Percentiles rank a stretch among this genome's conserved stretches.
Evolutionary conservation across 306 rosid genomes (phyloP).

Genomic region (Prunus mira): DNA sequence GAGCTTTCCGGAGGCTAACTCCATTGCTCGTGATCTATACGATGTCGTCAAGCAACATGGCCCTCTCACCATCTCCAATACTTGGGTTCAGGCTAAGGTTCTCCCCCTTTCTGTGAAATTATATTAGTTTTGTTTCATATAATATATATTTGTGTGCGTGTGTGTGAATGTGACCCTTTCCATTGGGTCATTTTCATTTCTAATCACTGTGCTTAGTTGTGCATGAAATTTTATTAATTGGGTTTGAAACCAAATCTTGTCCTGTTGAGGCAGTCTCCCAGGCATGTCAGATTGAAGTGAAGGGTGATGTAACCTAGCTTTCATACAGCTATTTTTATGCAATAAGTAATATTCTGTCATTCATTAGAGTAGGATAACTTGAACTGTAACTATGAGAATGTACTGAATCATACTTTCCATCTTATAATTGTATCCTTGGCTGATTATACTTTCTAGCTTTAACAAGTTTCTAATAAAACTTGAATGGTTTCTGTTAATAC

Average conservation of each 20-base stretch:
- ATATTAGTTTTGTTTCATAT: background rate
- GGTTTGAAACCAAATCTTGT: background rate
- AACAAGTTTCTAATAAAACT: background rate
- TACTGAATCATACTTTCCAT: background rate
- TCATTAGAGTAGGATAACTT: background rate
- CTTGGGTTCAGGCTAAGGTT: slow-evolving; percentile 52
- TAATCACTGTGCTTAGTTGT: background rate
- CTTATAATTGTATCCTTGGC: background rate
- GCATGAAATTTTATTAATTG: background rate
- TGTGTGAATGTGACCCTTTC: background rate
- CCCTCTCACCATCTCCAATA: slow-evolving; percentile 42
- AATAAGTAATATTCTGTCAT: background rate
- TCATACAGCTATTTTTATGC: background rate
- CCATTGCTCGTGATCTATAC: slow-evolving; percentile 43
- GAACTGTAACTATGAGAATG: background rate
- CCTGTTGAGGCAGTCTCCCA: no score
- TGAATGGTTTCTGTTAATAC: background rate
- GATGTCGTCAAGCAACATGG: slow-evolving; percentile 39
- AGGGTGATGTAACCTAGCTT: background rate
- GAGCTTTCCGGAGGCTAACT: slow-evolving; percentile 43
- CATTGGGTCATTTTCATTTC: background rate
- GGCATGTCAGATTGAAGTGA: background rate
- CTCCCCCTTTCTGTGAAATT: background rate
- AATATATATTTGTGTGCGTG: background rate
- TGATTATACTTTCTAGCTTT: background rate